Percentiles rank a stretch among this genome's conserved stretches.
phyloP scores from a whole-genome alignment of 352 stramenopile genomes.

The Pythium apleroticum region DNA sequence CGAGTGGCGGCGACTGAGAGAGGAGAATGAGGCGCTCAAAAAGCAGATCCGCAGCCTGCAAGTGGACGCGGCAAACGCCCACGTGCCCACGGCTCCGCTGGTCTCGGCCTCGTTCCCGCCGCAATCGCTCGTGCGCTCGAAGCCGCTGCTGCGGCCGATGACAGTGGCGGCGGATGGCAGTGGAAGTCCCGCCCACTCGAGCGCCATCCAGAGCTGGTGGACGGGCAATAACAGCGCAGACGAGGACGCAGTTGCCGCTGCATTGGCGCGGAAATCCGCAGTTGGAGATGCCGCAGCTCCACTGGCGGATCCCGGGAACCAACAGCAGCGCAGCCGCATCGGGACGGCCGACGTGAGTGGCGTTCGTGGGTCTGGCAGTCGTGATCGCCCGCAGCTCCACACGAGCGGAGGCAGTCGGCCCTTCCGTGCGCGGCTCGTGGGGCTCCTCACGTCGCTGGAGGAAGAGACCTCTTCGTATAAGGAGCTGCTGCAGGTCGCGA shows the following conservation, averaged over 20 bases:
- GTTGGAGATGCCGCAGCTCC: neutral
- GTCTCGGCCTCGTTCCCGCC: neutral
- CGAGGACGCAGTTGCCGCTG: neutral
- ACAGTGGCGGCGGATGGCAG: constrained; percentile 28
- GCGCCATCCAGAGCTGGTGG: constrained; percentile 66
- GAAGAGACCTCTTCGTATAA: constrained; percentile 63
- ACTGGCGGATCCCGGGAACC: neutral
- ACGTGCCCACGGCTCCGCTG: neutral
- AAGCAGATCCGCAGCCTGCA: neutral
- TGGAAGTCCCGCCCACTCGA: neutral
- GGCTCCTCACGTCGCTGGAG: constrained; percentile 64
- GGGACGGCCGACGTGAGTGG: neutral
- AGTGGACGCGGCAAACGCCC: neutral
- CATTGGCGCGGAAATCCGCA: neutral
- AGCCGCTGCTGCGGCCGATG: constrained; percentile 14
- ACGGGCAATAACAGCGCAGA: constrained; percentile 28
- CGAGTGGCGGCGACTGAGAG: neutral
- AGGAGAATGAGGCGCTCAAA: constrained; percentile 6
- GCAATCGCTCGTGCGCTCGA: constrained; percentile 23
- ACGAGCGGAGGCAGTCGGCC: constrained; percentile 29
- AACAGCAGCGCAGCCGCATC: neutral
- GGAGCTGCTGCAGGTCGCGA: constrained; percentile 20
- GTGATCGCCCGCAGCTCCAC: constrained; percentile 5
- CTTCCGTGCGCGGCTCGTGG: constrained; percentile 59
- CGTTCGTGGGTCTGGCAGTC: neutral